Percentiles rank a stretch among this genome's conserved stretches.
Conservation (phyloP, 306 rosid genomes). For the Erythrophleum fordii region DNA sequence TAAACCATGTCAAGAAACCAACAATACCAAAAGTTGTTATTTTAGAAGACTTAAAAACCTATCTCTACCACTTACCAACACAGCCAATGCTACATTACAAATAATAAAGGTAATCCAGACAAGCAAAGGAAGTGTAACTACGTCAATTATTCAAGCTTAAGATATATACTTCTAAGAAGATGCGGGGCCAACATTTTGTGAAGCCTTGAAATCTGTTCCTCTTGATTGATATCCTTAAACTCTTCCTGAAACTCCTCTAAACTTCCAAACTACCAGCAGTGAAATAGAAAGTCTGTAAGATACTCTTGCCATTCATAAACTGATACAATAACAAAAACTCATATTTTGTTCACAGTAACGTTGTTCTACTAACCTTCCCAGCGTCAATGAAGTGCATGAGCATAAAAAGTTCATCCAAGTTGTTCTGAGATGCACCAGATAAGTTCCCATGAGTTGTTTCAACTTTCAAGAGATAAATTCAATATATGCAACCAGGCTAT, state of each 20-base stretch:
- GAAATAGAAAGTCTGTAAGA: constrained; percentile 8
- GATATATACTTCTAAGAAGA: constrained; percentile 68
- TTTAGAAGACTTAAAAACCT: neutral
- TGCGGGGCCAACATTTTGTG: constrained; percentile 81
- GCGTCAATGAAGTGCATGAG: constrained; percentile 83
- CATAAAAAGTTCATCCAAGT: constrained; percentile 77
- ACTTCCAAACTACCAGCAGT: constrained; percentile 65
- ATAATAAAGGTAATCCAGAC: constrained; percentile 8
- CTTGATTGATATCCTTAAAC: constrained; percentile 82
- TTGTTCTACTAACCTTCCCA: constrained; percentile 60
- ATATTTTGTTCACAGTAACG: constrained; percentile 14
- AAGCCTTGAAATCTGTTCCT: constrained; percentile 74
- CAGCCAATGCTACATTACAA: neutral
- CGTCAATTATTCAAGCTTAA: constrained; percentile 14
- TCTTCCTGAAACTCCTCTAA: constrained; percentile 86
- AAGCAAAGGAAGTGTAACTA: constrained; percentile 27
- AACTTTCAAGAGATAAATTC: constrained; percentile 21
- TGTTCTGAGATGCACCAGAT: constrained; percentile 57
- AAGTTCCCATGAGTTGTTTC: constrained; percentile 31
- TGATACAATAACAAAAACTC: constrained; percentile 3
- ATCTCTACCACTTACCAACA: neutral
- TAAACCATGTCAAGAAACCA: neutral
- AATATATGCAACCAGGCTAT: neutral
- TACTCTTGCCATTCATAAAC: neutral
- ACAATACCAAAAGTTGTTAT: neutral